Base-by-base conservation (phyloP, 345 rosid species). In the Microcos paniculata region DNA sequence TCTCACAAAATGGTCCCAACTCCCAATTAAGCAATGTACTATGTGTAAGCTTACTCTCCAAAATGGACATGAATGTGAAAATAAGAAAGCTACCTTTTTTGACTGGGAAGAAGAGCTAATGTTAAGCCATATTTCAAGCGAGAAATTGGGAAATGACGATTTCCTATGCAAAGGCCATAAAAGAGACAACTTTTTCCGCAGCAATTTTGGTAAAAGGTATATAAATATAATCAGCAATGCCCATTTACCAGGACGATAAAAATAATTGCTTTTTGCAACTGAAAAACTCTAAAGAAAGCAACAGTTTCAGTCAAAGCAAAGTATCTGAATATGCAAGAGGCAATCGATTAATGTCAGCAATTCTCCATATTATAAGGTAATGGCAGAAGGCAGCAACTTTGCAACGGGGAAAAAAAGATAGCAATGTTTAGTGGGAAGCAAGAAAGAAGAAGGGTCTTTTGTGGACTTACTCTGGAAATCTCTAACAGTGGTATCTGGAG, bases 381-480 rank as follows among this genome's bases (percentile, higher is more conserved):
- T 7, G 8, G 19, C 26, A 6, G 46, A 68, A 68, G 53, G 28
- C 45, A 48, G 57, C 56, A 52, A 52, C 59, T 70, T 51, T 52
- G 61, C 43, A 70, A 52, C 43, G 26, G 23, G 52, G 45, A 30
- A 62, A 61, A 5, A 42, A 42, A 42, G 8, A 8, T 9, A 59
- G 21, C 5, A 59, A 62, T 18, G 3, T 18, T 21, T 35, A 62
- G 19, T 42, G 10, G 11, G 11, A 9, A 42, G 45, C 45, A 35
- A 23, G 51, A 46, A n/a, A 55, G 19, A 52, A 8, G 24, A 48
- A 6, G 30, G 43, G 33, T 10, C 16, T 69, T 12, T 59, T 1
- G 45, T 48, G 28, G 59, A 72, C 79, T 82, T 79, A 89, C 97
- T 84, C 80, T 83, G 87, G 78, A 89, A 85, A 73, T 82, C 88